phyloP scores from a whole-genome alignment of 768 basidiomycete species.

The Lepiota brunneoincarnata region DNA sequence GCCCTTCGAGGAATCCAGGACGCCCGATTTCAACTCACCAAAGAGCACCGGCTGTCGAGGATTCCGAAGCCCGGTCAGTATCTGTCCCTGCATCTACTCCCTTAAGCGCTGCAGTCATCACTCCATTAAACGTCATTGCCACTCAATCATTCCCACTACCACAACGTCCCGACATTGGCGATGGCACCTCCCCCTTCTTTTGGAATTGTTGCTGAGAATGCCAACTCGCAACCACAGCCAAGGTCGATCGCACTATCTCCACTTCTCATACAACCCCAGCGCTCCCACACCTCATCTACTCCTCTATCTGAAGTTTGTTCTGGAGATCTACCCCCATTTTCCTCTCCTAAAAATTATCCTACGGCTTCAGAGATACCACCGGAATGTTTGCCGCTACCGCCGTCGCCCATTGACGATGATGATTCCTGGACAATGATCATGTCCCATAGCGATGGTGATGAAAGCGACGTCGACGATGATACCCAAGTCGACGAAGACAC shows the following conservation, averaged over 20 bases:
- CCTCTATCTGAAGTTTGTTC: constrained; percentile 2
- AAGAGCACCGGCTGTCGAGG: background rate
- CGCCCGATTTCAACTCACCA: background rate
- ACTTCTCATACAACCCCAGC: background rate
- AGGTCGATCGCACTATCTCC: constrained; percentile 12
- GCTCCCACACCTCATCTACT: background rate
- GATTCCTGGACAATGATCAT: constrained; percentile 10
- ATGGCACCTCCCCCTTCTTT: background rate
- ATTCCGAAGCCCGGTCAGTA: background rate
- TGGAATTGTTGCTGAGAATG: background rate
- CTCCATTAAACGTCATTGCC: constrained; percentile 4
- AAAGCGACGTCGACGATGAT: constrained; percentile 1
- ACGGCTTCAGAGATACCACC: background rate
- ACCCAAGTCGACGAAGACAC: constrained; percentile 9
- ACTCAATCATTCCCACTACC: constrained; percentile 3
- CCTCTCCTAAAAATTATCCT: background rate
- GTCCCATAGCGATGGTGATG: background rate
- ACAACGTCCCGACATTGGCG: background rate
- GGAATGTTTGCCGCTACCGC: background rate
- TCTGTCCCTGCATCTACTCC: background rate
- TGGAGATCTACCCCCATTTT: constrained; percentile 7
- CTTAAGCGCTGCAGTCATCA: constrained; percentile 3
- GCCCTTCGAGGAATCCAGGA: background rate
- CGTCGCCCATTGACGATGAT: constrained; percentile 1
- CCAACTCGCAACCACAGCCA: background rate